These are phyloP conservation scores for Maudiozyma humilis DNA, from an alignment of 1,139 yeast genomes.

Conservation along the genomic window DNA sequence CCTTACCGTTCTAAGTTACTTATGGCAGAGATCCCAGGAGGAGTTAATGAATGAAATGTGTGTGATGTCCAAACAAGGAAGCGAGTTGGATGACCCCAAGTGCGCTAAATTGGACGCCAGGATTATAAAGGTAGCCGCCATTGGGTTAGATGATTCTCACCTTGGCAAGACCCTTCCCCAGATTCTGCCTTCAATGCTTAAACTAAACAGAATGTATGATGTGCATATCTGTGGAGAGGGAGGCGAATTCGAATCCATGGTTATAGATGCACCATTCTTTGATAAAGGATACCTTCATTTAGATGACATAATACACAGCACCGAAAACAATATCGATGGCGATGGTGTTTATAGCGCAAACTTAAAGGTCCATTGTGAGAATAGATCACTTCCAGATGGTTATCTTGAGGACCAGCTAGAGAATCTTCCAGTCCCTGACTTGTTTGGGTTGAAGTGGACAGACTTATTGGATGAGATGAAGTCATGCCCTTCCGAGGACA, in stretches of 20 bases:
- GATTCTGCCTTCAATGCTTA: conserved; percentile 49
- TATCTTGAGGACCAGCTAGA: conserved; percentile 25
- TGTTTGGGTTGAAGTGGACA: conserved; percentile 45
- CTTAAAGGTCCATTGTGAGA: conserved; percentile 33
- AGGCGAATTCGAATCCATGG: conserved; percentile 92
- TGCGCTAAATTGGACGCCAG: conserved; percentile 68
- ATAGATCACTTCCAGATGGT: conserved; percentile 28
- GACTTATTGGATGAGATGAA: conserved; percentile 27
- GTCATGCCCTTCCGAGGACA: background rate
- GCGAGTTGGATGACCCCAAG: conserved; percentile 5
- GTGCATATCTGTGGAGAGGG: conserved; percentile 97
- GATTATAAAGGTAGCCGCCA: conserved; percentile 85
- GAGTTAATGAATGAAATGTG: conserved; percentile 82
- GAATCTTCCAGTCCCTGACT: conserved; percentile 36
- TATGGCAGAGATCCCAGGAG: conserved; percentile 84
- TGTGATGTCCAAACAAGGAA: conserved; percentile 22
- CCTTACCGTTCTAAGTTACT: conserved; percentile 59
- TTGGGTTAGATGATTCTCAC: conserved; percentile 61
- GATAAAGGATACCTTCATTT: conserved; percentile 44
- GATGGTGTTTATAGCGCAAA: conserved; percentile 63
- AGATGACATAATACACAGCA: conserved; percentile 25
- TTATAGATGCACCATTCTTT: conserved; percentile 83
- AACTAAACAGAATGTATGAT: conserved; percentile 58
- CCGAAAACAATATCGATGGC: conserved; percentile 41
- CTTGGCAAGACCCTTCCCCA: conserved; percentile 61